Conservation (phyloP, 2,329 filamentous ascomycete species). For the Beauveria medogensis region DNA sequence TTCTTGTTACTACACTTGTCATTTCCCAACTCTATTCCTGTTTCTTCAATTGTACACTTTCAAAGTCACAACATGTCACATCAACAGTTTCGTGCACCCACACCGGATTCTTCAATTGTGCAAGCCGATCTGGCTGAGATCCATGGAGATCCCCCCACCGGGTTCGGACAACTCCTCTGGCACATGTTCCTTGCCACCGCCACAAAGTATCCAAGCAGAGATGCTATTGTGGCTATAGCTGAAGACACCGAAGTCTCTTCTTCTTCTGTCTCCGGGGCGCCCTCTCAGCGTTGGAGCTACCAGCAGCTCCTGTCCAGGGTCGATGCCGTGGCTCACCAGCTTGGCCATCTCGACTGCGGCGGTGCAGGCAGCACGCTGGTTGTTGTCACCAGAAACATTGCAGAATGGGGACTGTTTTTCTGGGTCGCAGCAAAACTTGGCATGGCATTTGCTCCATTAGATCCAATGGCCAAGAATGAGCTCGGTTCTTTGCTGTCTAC, state of each 20-base stretch:
- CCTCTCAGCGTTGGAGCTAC: conserved; percentile 21
- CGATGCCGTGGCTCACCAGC: conserved; percentile 11
- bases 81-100: background rate
- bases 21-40: background rate
- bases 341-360: conserved; percentile 15
- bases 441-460: conserved; percentile 27
- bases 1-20: background rate
- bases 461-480: conserved; percentile 21
- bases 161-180: conserved; percentile 25
- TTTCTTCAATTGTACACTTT: background rate
- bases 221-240: conserved; percentile 28
- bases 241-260: background rate
- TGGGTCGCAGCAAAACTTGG: conserved; percentile 28
- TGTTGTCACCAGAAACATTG: conserved; percentile 27
- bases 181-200: conserved; percentile 24
- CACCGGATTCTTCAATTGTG: background rate
- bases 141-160: conserved; percentile 19
- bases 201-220: conserved; percentile 20
- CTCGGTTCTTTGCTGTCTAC: conserved; percentile 17
- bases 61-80: background rate
- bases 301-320: conserved; percentile 18
- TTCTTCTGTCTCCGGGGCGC: background rate
- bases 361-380: conserved; percentile 23
- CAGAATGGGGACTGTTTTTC: conserved; percentile 31
- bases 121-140: conserved; percentile 18